phyloP scores from a whole-genome alignment of 768 basidiomycete species.

The Suillus tomentosus region DNA sequence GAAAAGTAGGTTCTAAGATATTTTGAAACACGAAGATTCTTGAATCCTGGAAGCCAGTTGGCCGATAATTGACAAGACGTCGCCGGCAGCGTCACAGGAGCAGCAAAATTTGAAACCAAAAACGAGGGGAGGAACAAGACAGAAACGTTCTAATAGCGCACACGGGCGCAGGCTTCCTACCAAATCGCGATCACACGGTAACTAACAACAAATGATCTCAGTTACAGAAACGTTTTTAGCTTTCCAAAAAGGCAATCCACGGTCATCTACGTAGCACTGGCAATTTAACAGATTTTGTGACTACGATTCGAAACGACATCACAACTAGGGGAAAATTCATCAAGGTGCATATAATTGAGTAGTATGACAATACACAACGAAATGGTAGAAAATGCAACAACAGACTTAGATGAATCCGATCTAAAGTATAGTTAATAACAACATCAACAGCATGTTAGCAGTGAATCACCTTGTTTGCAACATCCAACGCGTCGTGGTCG shows the following conservation, averaged over 20 bases:
- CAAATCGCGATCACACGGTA: constrained; percentile 22
- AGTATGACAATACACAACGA: constrained; percentile 9
- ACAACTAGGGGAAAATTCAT: not conserved
- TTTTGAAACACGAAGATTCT: constrained; percentile 12
- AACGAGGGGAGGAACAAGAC: constrained; percentile 18
- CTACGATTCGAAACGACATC: not conserved
- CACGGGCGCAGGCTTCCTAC: too few species aligned
- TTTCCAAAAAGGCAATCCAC: not conserved
- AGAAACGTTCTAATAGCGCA: constrained; percentile 8
- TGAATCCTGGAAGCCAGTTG: constrained; percentile 15
- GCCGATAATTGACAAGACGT: constrained; percentile 13
- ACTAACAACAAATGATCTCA: constrained; percentile 8
- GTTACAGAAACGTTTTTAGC: not conserved
- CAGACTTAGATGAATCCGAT: constrained; percentile 87
- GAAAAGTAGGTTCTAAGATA: constrained; percentile 9
- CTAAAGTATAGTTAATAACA: constrained; percentile 37
- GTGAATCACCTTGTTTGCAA: constrained; percentile 87
- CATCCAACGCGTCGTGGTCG: constrained; percentile 96
- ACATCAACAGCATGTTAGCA: constrained; percentile 3
- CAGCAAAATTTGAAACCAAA: constrained; percentile 14
- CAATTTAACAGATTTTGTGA: not conserved
- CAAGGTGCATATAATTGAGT: constrained; percentile 13
- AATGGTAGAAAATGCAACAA: constrained; percentile 7
- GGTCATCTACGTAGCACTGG: not conserved
- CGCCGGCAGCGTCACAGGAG: constrained; percentile 24